Base-by-base conservation (phyloP, 768 basidiomycete genomes). In the Leccinum rimulosum region DNA sequence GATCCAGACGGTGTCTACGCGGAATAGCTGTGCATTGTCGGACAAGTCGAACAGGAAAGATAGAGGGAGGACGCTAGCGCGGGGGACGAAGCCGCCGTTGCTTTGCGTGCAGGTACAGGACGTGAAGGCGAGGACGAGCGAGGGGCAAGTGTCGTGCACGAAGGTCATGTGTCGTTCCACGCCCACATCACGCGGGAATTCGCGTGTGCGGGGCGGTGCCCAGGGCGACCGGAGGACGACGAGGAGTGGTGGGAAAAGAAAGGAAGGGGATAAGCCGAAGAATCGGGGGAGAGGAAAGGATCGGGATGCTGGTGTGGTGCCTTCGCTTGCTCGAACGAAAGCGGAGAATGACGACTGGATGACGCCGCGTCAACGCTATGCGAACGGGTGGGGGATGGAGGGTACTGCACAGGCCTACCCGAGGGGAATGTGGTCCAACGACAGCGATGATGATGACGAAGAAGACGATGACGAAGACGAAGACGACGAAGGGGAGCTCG, bases 91-190 rank as follows among this genome's bases (percentile, higher is more conserved):
- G 8, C 79, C 80, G 4, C 74, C 70, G 11, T 67, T 74, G 30
- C 69, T 73, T 22, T 74, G 66, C 49, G 65, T 71, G 12, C 73
- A 73, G 62, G 70, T 73, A 33, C 74, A 75, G 27, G 72, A 70
- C 12, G 56, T 61, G 30, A 75, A 70, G 40, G 66, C 67, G 8
- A 66, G 43, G 52, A 66, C 63, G 14, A 72, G 63, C 50, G 56
- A 67, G 38, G 72, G 75, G 1, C 65, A 73, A 15, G 79, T 91
- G 6, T 79, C 77, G 17, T 76, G 76, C 30, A 82, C 83, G 35
- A 76, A 77, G 31, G 89, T 90, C 30, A 75, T 85, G 49, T 91
- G 89, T 68, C 76, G 84, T 54, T 89, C 88, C 65, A 86, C 88
- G 5, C 88, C 89, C 4, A 80, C 79, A 5, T 89, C 87, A 50